Evolutionary conservation across 306 rosid genomes (phyloP), one percentile per base, ranked within the genome.

Genomic region (Quercus agrifolia): DNA sequence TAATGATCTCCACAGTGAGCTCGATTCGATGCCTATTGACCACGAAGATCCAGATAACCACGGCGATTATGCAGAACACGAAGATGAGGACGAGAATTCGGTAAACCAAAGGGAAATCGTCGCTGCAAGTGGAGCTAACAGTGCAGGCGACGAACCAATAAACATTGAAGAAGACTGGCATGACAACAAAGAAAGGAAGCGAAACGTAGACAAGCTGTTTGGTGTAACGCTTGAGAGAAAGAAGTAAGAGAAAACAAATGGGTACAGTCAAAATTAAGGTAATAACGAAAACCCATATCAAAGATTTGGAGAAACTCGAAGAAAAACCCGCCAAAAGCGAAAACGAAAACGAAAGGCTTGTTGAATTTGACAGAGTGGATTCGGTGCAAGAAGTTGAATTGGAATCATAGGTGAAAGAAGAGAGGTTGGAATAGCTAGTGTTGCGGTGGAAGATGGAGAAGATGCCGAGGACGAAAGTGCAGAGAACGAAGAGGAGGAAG

Each of bases 81-180:
- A 95, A 91, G 9, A 83, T 82, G 30, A 95, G 75, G 1, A 93
- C 87, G 19, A 95, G 15, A 75, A 92, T 89, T 25, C 98, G 77
- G 17, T 91, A 95, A 6, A 54, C 87, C 70, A 92, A 63, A 1
- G 98, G 98, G n/a, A 95, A 89, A 1, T 84, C 76, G 0, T 86
- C 77, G 71, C 88, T 88, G 64, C 99, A 95, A 11, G 83, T 17
- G 12, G 91, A 76, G 84, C 89, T 79, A 7, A 95, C 6, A 1
- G 96, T 86, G 80, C 99, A 95, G 25, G 91, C 97, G 8, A 95
- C 97, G 73, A 95, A 95, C 99, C 98, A 95, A 28, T 91, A 95
- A 3, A 92, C 94, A 73, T 95, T 82, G 70, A 92, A 79, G 73
- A 95, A 92, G 41, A 95, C 79, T 2, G 99, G 99, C 54, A 92